Evolutionary conservation across 2,329 filamentous ascomycete species (phyloP).

Genomic region (Colletotrichum sp.): DNA sequence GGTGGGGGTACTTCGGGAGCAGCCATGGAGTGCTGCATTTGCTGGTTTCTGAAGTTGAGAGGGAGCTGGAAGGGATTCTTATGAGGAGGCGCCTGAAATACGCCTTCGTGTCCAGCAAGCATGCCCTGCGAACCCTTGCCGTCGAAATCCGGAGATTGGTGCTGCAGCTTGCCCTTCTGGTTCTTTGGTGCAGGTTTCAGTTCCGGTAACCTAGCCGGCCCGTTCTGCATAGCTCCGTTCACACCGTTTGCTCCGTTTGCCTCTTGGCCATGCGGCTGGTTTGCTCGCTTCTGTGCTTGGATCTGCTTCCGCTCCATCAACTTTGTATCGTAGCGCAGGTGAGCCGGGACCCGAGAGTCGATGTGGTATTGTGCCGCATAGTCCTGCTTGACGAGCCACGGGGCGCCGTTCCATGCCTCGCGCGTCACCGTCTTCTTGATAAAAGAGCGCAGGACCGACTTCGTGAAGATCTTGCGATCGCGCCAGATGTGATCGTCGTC

Average conservation of each 20-base stretch:
- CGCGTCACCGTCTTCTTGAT: constrained; percentile 93
- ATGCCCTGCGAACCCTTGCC: constrained; percentile 47
- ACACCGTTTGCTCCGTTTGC: constrained; percentile 34
- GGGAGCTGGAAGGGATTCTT: constrained; percentile 54
- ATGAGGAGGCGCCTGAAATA: constrained; percentile 44
- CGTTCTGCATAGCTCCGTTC: constrained; percentile 40
- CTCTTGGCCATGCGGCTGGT: constrained; percentile 33
- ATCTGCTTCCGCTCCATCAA: constrained; percentile 77
- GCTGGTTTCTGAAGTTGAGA: constrained; percentile 46
- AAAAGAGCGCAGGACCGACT: constrained; percentile 90
- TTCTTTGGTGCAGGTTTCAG: constrained; percentile 76
- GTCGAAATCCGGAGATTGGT: constrained; percentile 39
- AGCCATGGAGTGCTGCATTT: constrained; percentile 39
- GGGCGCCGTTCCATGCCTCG: constrained; percentile 94
- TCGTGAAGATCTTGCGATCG: constrained; percentile 91
- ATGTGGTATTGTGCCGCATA: constrained; percentile 87
- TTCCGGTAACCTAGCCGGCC: constrained; percentile 68
- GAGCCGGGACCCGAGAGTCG: constrained; percentile 81
- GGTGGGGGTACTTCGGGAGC: constrained; percentile 62
- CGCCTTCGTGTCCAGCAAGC: constrained; percentile 33
- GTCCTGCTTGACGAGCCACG: constrained; percentile 90
- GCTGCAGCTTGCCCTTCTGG: constrained; percentile 65
- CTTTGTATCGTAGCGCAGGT: constrained; percentile 82
- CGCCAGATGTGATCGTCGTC: constrained; percentile 83
- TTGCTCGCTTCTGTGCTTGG: constrained; percentile 68